These are phyloP conservation scores for Diaporthe velutina DNA, from an alignment of 2,329 filamentous ascomycete species.

Conservation along the genomic window DNA sequence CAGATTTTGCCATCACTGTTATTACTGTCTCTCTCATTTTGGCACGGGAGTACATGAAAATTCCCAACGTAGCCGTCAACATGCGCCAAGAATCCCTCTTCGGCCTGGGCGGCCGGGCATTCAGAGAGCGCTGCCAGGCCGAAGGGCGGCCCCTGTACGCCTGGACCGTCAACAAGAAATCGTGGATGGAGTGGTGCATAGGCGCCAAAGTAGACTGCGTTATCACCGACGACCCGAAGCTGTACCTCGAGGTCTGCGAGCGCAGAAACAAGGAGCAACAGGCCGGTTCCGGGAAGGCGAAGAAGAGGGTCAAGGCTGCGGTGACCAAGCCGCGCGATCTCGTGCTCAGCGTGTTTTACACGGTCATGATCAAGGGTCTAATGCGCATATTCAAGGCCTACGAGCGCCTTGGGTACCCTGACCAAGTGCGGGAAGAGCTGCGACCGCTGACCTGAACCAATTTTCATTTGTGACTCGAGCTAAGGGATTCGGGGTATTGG, in stretches of 20 bases:
- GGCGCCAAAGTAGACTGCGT: conserved; percentile 78
- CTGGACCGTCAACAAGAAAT: conserved; percentile 89
- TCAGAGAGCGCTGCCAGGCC: conserved; percentile 72
- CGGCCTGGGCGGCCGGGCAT: conserved; percentile 74
- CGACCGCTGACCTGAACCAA: background rate
- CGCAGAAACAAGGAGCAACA: conserved; percentile 37
- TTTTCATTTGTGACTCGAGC: background rate
- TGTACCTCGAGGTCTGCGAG: conserved; percentile 73
- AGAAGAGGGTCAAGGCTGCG: conserved; percentile 18
- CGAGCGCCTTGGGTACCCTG: conserved; percentile 31
- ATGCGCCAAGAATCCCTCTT: conserved; percentile 78
- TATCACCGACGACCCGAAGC: conserved; percentile 84
- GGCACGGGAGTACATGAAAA: conserved; percentile 76
- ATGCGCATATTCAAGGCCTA: conserved; percentile 5
- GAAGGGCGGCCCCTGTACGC: conserved; percentile 73
- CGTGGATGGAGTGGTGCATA: conserved; percentile 87
- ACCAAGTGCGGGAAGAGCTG: conserved; percentile 33
- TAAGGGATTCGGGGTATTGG: background rate
- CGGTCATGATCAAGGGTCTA: conserved; percentile 8
- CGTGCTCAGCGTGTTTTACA: conserved; percentile 18
- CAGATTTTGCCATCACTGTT: conserved; percentile 73
- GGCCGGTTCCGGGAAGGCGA: conserved; percentile 8
- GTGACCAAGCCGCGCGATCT: background rate
- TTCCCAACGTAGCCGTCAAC: conserved; percentile 82
- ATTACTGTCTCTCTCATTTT: conserved; percentile 77